phyloP scores from a whole-genome alignment of 1,139 yeast genomes.

The Pichia sp. region DNA sequence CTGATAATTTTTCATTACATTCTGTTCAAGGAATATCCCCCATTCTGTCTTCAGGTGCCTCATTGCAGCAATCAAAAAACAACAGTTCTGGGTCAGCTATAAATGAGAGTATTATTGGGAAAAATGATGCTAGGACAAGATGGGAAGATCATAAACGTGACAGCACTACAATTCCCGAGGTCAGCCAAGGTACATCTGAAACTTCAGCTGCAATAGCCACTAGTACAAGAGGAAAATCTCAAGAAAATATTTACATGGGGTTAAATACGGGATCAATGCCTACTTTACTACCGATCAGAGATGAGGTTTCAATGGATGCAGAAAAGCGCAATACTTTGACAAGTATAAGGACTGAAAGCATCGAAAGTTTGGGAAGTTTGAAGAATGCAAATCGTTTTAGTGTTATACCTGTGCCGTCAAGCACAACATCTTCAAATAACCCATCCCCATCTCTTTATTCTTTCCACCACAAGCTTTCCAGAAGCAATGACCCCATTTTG shows the following conservation, averaged over 20 bases:
- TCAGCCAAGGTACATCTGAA: not conserved
- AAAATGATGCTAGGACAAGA: not conserved
- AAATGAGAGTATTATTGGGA: not conserved
- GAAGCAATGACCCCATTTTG: conserved; percentile 7
- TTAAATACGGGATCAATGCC: conserved; percentile 3
- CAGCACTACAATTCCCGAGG: not conserved
- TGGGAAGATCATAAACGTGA: conserved; percentile 2
- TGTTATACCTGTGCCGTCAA: conserved; percentile 1
- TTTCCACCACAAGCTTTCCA: conserved; percentile 2
- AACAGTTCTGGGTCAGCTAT: not conserved
- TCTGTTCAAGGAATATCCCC: conserved; percentile 8
- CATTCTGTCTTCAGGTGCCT: not conserved
- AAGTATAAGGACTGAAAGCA: conserved; percentile 5
- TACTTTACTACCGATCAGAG: not conserved
- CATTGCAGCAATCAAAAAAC: not conserved
- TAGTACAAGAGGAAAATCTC: not conserved
- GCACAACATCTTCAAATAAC: not conserved
- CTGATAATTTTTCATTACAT: conserved; percentile 6
- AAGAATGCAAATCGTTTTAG: conserved; percentile 5
- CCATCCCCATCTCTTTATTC: not conserved
- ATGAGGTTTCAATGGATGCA: not conserved
- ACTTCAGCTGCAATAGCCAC: not conserved
- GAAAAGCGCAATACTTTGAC: not conserved
- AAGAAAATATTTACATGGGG: not conserved
- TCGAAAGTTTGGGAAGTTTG: conserved; percentile 9